Percentiles rank a stretch among this genome's conserved stretches.
Evolutionary conservation across 108 stramenopile species (phyloP).

Genomic region (Cyclotella cryptica): DNA sequence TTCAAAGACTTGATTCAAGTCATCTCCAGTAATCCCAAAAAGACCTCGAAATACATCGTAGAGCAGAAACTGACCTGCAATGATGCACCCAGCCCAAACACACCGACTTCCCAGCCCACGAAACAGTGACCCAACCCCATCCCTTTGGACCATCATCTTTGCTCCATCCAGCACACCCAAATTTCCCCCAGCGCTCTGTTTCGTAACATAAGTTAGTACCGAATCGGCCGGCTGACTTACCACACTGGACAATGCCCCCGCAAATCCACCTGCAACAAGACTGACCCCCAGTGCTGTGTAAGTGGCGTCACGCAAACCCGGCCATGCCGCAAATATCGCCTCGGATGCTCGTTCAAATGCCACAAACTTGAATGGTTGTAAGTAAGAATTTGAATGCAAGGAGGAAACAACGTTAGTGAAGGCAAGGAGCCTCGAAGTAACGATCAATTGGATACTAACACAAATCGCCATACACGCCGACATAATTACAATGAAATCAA

Average conservation of each 20-base stretch:
- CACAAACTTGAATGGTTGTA: conserved; percentile 56
- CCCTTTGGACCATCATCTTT: conserved; percentile 74
- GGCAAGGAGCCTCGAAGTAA: too few relatives aligned
- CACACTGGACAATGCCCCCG: conserved; percentile 81
- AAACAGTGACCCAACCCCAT: conserved; percentile 78
- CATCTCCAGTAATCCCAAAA: conserved; percentile 82
- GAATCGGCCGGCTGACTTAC: conserved; percentile 95
- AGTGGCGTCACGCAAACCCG: conserved; percentile 67
- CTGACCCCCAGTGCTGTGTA: conserved; percentile 81
- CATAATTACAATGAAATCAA: too few relatives aligned
- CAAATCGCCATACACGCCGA: too few relatives aligned
- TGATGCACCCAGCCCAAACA: conserved; percentile 90
- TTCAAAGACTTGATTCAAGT: conserved; percentile 82
- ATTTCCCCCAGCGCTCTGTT: conserved; percentile 51
- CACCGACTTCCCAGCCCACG: conserved; percentile 90
- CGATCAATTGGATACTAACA: too few relatives aligned
- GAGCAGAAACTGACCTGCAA: conserved; percentile 93
- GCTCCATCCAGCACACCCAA: conserved; percentile 70
- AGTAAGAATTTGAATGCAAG: too few relatives aligned
- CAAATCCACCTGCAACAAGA: conserved; percentile 87
- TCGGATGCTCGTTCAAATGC: conserved; percentile 92
- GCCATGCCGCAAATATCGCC: conserved; percentile 63
- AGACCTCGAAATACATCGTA: conserved; percentile 90
- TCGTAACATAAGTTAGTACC: conserved; percentile 80
- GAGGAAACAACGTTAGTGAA: too few relatives aligned